These are phyloP conservation scores for Peribolospora baueri DNA, from an alignment of 768 basidiomycete genomes.

Conservation along the genomic window DNA sequence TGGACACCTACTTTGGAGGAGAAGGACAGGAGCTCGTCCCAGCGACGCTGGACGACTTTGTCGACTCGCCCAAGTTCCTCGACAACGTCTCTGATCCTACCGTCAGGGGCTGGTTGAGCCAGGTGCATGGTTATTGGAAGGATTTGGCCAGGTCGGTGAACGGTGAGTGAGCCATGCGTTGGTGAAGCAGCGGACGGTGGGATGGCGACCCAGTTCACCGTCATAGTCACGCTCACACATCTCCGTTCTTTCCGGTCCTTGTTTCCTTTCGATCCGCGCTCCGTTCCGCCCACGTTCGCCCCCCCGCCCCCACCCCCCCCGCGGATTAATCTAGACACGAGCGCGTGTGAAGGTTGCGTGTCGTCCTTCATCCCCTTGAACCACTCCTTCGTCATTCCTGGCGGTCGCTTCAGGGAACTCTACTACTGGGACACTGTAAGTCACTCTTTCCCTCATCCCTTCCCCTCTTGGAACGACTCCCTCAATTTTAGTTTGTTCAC, in stretches of 20 bases:
- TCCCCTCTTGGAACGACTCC: not conserved
- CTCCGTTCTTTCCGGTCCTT: not conserved
- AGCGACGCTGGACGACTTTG: slow-evolving; percentile 37
- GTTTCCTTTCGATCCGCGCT: not conserved
- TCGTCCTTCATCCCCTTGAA: slow-evolving; percentile 73
- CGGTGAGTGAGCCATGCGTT: not conserved
- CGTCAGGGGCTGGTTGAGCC: slow-evolving; percentile 43
- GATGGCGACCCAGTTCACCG: too few relatives aligned
- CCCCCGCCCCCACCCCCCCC: not conserved
- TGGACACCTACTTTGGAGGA: slow-evolving; percentile 1
- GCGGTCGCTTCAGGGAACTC: slow-evolving; percentile 43
- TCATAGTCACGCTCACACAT: not conserved
- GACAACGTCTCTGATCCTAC: slow-evolving; percentile 43
- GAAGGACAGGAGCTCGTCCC: slow-evolving; percentile 35
- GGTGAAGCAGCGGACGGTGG: too few relatives aligned
- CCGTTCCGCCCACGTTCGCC: not conserved
- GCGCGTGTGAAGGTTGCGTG: slow-evolving; percentile 43
- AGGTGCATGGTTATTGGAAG: slow-evolving; percentile 65
- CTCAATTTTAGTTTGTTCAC: not conserved
- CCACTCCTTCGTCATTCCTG: slow-evolving; percentile 73
- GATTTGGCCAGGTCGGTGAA: slow-evolving; percentile 26
- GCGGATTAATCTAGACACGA: slow-evolving; percentile 27
- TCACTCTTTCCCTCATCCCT: slow-evolving; percentile 4
- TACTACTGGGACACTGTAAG: slow-evolving; percentile 26
- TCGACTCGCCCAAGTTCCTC: slow-evolving; percentile 38